Base-by-base conservation (phyloP, 768 basidiomycete species). In the Tephrocybe sp. region DNA sequence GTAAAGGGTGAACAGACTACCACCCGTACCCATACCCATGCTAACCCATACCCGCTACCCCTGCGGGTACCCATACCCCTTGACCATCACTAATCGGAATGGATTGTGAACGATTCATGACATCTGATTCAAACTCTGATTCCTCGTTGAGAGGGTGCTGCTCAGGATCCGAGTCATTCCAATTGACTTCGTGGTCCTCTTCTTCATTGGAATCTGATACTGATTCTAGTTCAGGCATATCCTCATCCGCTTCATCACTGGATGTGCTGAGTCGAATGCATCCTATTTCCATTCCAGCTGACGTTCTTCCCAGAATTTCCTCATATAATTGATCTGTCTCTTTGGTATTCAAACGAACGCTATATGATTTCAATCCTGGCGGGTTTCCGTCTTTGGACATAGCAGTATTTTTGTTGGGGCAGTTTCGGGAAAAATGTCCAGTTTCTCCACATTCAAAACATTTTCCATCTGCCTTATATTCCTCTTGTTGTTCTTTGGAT, bases 241-340 rank as follows among this genome's bases (percentile, higher is more conserved):
- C 0, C 48, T 61, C n/a, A 42, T 50, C 36, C 59, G 62, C 12
- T 51, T 57, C 2, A n/a, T 33, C 0, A 45, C 47, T 62, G 20
- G 50, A 57, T 4, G 35, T n/a, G 14, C 46, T 62, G 51, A 53
- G 60, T 3, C 22, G 33, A 14, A 54, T 39, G 8, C 56, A 43
- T 23, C 36, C 36, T 14, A 39, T 9, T 9, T 39, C 11, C 10
- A 39, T 19, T 9, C 38, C 17, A 10, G 16, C 38, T 5, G 17
- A 16, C 10, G 38, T 17, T 9, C 20, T 10, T 9, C 38, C 38
- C 20, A 39, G 17, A 2, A 12, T 20, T 4, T 19, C 17, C 17
- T 39, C 38, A 4, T 20, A 19, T 8, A 39, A 19, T 5, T 9
- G 38, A 11, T 39, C 36, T 7, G n/a, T 16, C 12, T 16, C 14